These are phyloP conservation scores for Arxiozyma telluris DNA, from an alignment of 1,139 yeast genomes.

Conservation along the genomic window DNA sequence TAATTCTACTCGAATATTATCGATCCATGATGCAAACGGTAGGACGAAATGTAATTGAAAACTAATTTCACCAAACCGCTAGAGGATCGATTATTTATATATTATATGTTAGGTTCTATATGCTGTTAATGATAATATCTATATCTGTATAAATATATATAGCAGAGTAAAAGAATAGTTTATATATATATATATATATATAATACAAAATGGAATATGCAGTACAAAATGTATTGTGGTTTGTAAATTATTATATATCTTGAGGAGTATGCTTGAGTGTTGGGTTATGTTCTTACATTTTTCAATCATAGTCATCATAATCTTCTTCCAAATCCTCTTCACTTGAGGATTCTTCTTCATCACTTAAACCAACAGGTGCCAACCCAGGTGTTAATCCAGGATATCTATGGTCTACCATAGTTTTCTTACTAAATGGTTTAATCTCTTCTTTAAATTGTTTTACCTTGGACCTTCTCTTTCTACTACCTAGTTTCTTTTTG, in stretches of 20 bases:
- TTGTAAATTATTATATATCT: not conserved
- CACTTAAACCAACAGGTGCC: conserved; percentile 72
- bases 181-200: not conserved
- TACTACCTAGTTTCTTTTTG: conserved; percentile 18
- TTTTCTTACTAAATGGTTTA: conserved; percentile 12
- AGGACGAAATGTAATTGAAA: not conserved
- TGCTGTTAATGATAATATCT: not conserved
- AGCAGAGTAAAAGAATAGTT: not conserved
- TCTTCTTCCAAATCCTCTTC: conserved; percentile 19
- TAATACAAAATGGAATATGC: conserved; percentile 1
- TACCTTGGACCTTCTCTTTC: conserved; percentile 21
- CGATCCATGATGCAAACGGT: not conserved
- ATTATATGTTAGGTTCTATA: not conserved
- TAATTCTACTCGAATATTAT: not conserved
- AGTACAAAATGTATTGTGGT: not conserved
- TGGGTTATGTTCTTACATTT: too few species aligned
- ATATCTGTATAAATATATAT: too few species aligned
- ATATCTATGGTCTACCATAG: conserved; percentile 28
- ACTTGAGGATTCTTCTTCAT: conserved; percentile 34
- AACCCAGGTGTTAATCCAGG: conserved; percentile 86
- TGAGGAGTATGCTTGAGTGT: not conserved
- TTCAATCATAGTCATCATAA: not conserved
- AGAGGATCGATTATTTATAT: not conserved
- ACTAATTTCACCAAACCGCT: not conserved
- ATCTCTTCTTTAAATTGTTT: conserved; percentile 23